Percentiles rank a stretch among this genome's conserved stretches.
Conservation (phyloP, 1,284 basidiomycete genomes). For the Cryptococcus sp. region DNA sequence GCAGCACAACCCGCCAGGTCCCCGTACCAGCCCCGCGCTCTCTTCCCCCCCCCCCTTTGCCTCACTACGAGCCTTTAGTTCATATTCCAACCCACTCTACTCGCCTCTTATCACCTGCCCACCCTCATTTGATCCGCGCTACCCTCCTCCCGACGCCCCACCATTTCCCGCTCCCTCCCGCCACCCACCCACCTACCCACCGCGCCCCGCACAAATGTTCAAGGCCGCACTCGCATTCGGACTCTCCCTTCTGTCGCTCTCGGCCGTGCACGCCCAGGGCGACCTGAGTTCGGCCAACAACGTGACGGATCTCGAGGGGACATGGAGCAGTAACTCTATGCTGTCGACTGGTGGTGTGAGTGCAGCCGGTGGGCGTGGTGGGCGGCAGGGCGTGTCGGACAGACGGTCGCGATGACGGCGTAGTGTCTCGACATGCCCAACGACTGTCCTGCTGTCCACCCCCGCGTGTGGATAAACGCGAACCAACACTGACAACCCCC, state of each 20-base stretch:
- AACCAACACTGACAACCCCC: not conserved
- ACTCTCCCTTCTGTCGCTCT: conserved; percentile 5
- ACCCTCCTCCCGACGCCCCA: not conserved
- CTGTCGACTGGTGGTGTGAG: conserved; percentile 80
- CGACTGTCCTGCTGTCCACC: too few species aligned
- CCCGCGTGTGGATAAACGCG: not conserved
- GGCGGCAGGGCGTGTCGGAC: not conserved
- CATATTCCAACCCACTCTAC: not conserved
- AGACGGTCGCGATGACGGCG: not conserved
- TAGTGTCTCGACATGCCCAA: not conserved
- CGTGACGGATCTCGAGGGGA: conserved; percentile 65
- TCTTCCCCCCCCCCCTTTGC: not conserved
- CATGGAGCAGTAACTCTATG: conserved; percentile 72
- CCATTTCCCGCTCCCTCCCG: not conserved
- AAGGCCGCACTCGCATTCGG: conserved; percentile 14
- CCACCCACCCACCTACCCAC: not conserved
- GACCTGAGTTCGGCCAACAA: conserved; percentile 54
- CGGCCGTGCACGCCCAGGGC: conserved; percentile 25
- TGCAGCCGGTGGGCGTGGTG: conserved; percentile 25
- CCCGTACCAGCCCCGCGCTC: too few species aligned
- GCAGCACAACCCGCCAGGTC: too few species aligned
- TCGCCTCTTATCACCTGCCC: not conserved
- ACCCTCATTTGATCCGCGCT: not conserved
- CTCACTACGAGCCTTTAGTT: not conserved
- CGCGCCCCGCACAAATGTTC: conserved; percentile 7